Conservation (phyloP, 2,329 filamentous ascomycete species). For the Periglandula ipomoeae region DNA sequence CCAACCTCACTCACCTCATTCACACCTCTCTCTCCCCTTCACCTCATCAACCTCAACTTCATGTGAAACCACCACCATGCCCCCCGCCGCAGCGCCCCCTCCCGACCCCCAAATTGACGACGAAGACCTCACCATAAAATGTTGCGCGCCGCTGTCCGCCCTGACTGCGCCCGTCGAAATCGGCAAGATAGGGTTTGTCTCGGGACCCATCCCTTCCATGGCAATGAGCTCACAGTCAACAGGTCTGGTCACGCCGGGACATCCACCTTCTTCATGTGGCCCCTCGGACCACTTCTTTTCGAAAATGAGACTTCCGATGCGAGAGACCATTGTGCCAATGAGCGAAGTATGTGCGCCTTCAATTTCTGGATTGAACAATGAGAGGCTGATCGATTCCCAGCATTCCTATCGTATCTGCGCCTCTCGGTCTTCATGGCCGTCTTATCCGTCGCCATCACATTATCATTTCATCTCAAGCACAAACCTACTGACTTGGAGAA, state of each 20-base stretch:
- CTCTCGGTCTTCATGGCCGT: constrained; percentile 86
- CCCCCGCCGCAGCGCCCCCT: not conserved
- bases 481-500: constrained; percentile 62
- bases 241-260: constrained; percentile 20
- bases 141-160: constrained; percentile 26
- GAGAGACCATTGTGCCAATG: constrained; percentile 70
- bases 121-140: constrained; percentile 25
- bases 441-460: constrained; percentile 79
- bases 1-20: not conserved
- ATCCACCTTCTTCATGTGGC: constrained; percentile 45
- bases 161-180: constrained; percentile 36
- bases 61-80: not conserved
- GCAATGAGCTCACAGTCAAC: no score
- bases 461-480: constrained; percentile 83
- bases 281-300: constrained; percentile 61
- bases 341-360: constrained; percentile 58
- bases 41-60: not conserved
- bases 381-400: constrained; percentile 20
- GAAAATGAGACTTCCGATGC: constrained; percentile 67
- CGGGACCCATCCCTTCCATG: no score
- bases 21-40: not conserved
- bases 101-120: constrained; percentile 16
- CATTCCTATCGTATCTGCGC: constrained; percentile 84
- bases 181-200: constrained; percentile 28
- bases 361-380: not conserved